These are phyloP conservation scores for Cajanus cajan DNA, from an alignment of 306 rosid species.

Conservation along the genomic window DNA sequence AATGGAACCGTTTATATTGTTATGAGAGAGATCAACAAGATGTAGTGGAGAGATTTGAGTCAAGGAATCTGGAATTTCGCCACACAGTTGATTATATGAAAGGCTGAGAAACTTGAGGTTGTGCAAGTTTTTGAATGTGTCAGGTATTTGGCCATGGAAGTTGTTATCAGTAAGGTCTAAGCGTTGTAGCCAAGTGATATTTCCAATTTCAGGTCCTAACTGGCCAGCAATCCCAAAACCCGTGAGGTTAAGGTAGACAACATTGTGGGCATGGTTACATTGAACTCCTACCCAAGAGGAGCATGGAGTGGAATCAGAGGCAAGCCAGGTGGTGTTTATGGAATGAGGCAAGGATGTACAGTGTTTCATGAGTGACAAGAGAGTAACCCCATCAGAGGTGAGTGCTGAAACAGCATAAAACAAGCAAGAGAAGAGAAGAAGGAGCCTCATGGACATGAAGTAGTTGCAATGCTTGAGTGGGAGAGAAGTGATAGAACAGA, in stretches of 20 bases:
- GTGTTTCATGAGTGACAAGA: conserved; percentile 48
- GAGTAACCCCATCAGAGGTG: conserved; percentile 61
- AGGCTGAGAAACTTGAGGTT: conserved; percentile 35
- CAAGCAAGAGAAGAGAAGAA: conserved; percentile 32
- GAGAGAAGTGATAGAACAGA: neutral
- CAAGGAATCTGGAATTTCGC: conserved; percentile 52
- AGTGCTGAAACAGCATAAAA: conserved; percentile 34
- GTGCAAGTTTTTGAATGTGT: conserved; percentile 34
- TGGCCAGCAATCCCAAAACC: conserved; percentile 47
- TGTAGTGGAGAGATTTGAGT: conserved; percentile 44
- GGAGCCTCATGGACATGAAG: neutral
- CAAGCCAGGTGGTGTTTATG: conserved; percentile 56
- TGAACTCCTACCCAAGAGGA: conserved; percentile 63
- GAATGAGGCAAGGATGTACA: conserved; percentile 52
- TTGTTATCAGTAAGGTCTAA: conserved; percentile 48
- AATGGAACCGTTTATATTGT: conserved; percentile 54
- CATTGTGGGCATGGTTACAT: conserved; percentile 49
- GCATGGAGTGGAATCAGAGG: conserved; percentile 68
- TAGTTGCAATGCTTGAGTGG: neutral
- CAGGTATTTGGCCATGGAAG: conserved; percentile 55
- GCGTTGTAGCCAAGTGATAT: conserved; percentile 41
- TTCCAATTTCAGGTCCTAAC: conserved; percentile 57
- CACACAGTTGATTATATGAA: conserved; percentile 38
- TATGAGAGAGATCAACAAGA: conserved; percentile 39
- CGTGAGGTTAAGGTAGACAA: conserved; percentile 57